Evolutionary conservation across 208 protist genomes (phyloP), one percentile per base, ranked within the genome.

Genomic region (Leishmania arabica): DNA sequence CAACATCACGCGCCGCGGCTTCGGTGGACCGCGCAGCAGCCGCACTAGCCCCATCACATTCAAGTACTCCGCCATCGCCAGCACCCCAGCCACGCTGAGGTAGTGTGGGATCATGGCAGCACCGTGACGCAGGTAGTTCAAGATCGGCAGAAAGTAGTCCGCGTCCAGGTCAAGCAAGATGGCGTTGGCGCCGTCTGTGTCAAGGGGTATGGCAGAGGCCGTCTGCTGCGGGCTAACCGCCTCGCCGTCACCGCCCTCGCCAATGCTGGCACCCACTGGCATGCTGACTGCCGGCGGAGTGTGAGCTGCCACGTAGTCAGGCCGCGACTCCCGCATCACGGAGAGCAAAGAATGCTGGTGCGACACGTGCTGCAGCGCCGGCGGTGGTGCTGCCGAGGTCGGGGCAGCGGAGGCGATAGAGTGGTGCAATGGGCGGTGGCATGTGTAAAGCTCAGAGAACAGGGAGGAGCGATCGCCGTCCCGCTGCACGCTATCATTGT

Each of bases 131-230:
- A 98, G 84, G 74, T 94, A 98, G 84, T 96, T 97, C 54, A 98
- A 83, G 31, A 98, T 79, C 0, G 95, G 93, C 0, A 78, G 64
- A 72, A 98, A 98, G 86, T 94, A 96, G 45, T 92, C 80, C 0
- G 92, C 89, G 77, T 98, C 95, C 54, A 93, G 83, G 80, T 98
- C 95, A 40, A 98, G 88, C 42, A 98, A 80, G 51, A 96, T 90
- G 62, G 85, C 86, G 79, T 83, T 86, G 80, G 94, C 78, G 37
- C 72, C 83, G 69, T 96, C 95, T 24, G 54, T 78, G 84, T 97
- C 93, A 21, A 96, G 79, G 54, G 87, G 86, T 27, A 88, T 70
- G 31, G 78, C 31, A 56, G 75, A 70, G 45, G 68, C 19, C 15
- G 79, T 53, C 47, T 81, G 74, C 54, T 82, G 78, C 34, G 79